Percentiles rank a stretch among this genome's conserved stretches.
These are phyloP conservation scores for Oleoguttula mirabilis DNA, from an alignment of 495 filamentous ascomycete species.

Conservation along the genomic window DNA sequence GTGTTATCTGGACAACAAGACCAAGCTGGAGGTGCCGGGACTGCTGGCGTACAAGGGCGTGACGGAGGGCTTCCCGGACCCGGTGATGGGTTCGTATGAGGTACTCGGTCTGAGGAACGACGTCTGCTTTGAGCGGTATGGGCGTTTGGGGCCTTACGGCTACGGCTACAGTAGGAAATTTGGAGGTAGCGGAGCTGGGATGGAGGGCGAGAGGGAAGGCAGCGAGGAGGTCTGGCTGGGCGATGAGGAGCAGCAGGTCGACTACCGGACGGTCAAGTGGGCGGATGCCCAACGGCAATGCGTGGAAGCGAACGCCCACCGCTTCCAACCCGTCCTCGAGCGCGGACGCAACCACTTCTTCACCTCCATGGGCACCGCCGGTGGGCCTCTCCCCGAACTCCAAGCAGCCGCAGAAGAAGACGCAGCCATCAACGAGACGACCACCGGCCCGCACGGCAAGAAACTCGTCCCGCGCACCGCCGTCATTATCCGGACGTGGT, in stretches of 20 bases:
- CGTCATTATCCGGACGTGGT: slow-evolving; percentile 53
- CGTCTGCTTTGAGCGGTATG: slow-evolving; percentile 89
- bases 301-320: slow-evolving; percentile 51
- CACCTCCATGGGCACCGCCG: slow-evolving; percentile 34
- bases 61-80: slow-evolving; percentile 67
- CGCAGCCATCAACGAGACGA: background rate
- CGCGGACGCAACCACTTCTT: slow-evolving; percentile 35
- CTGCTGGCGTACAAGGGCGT: slow-evolving; percentile 63
- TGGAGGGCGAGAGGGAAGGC: slow-evolving; percentile 68
- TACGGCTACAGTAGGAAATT: slow-evolving; percentile 63
- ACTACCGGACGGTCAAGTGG: slow-evolving; percentile 66
- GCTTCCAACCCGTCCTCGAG: slow-evolving; percentile 44
- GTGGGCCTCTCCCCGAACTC: slow-evolving; percentile 20
- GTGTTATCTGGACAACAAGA: slow-evolving; percentile 61
- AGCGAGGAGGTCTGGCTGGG: slow-evolving; percentile 61
- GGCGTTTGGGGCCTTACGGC: slow-evolving; percentile 79
- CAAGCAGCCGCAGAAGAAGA: background rate
- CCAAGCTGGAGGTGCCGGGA: slow-evolving; percentile 49
- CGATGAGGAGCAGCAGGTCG: slow-evolving; percentile 39
- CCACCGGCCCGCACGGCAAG: slow-evolving; percentile 9
- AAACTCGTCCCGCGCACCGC: slow-evolving; percentile 43
- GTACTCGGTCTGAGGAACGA: slow-evolving; percentile 70
- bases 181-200: slow-evolving; percentile 71
- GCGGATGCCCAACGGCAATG: slow-evolving; percentile 61
- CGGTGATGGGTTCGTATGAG: slow-evolving; percentile 69